Evolutionary conservation across 345 rosid species (phyloP), one percentile per base, ranked within the genome.

Genomic region (Eucalyptus decipiens): DNA sequence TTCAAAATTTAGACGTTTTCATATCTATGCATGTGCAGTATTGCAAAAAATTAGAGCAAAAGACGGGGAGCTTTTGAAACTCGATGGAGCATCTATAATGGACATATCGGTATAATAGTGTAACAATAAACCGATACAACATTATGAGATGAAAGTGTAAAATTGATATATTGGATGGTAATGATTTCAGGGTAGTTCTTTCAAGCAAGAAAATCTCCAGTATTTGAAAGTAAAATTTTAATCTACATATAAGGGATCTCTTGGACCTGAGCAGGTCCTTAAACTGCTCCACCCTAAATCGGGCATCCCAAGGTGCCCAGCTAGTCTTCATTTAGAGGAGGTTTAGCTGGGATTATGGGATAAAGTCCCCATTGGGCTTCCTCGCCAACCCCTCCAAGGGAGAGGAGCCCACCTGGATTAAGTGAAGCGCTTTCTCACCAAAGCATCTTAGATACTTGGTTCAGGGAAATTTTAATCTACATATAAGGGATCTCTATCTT

Each of bases 41-140:
- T 30, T 18, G 5, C 72, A 14, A 65, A 65, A 15, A 65, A 14
- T 6, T 30, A 0, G 3, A n/a, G 18, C 34, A 65, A 65, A n/a
- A 65, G 37, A 65, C 4, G 17, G 21, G 18, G 11, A 26, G 8
- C 67, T 65, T 65, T 3, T 3, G 0, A 65, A 65, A 65, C 21
- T 65, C 2, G 5, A 4, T 0, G 6, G 21, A 15, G 11, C 76
- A 65, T n/a, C 3, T 2, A 0, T 65, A 16, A n/a, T 65, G 2
- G 11, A 65, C 11, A 65, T n/a, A 65, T 65, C 1, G 5, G 17
- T 65, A 65, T n/a, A 65, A n/a, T 15, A 34, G 40, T 7, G 37
- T 56, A 15, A n/a, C 15, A 65, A 65, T 30, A 65, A 65, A 65
- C 3, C 0, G 5, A 15, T 65, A n/a, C 37, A n/a, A 7, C 16